A percentile compares a stretch with the other conserved stretches of the same genome.
Conservation (phyloP, 1,139 yeast species). For the Zygosaccharomyces pseudobailii region DNA sequence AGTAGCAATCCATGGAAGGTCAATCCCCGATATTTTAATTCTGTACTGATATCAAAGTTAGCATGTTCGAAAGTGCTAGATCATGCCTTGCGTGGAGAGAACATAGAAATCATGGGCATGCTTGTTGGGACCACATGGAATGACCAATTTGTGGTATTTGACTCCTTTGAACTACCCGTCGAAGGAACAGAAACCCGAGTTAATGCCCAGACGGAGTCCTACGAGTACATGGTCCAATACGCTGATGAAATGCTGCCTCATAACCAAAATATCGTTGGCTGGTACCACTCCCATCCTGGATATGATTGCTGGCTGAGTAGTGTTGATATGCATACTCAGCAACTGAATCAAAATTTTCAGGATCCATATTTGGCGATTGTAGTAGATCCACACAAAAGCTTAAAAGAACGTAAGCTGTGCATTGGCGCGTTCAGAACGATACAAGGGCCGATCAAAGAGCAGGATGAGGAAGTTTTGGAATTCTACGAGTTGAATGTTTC, state of each 20-base stretch:
- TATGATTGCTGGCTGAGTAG: constrained; percentile 94
- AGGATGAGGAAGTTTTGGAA: constrained; percentile 65
- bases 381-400: constrained; percentile 74
- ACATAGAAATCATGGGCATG: constrained; percentile 96
- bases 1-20: constrained; percentile 6
- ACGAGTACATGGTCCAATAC: constrained; percentile 90
- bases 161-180: constrained; percentile 83
- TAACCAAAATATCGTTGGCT: constrained; percentile 68
- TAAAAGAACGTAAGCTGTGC: constrained; percentile 62
- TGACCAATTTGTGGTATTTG: constrained; percentile 65
- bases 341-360: constrained; percentile 78
- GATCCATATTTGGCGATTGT: constrained; percentile 91
- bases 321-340: constrained; percentile 84
- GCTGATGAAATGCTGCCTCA: constrained; percentile 54
- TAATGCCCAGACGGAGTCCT: constrained; percentile 90
- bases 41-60: constrained; percentile 63
- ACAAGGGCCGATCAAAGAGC: constrained; percentile 43
- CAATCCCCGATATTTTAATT: constrained; percentile 42
- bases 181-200: constrained; percentile 96
- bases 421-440: constrained; percentile 87
- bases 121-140: constrained; percentile 69
- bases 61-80: constrained; percentile 76
- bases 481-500: constrained; percentile 69
- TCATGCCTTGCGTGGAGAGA: constrained; percentile 82
- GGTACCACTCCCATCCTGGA: constrained; percentile 98